Evolutionary conservation across 2,329 filamentous ascomycete genomes (phyloP).

Genomic region (Dothiorella sarmentorum): DNA sequence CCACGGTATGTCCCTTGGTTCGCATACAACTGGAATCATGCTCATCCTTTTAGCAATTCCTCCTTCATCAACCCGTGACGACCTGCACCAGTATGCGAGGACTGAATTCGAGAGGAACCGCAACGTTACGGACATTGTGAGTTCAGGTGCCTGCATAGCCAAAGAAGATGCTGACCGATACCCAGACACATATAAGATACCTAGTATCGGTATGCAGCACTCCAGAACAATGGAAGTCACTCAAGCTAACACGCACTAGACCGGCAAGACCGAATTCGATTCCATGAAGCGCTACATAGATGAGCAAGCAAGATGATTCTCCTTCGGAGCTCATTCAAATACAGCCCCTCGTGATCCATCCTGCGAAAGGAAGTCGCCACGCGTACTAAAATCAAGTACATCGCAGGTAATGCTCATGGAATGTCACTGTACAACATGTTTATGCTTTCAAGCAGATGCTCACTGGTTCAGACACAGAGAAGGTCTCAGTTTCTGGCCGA

Average conservation of each 20-base stretch:
- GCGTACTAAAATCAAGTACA: too few relatives aligned
- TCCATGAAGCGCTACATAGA: slow-evolving; percentile 45
- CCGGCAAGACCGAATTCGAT: slow-evolving; percentile 51
- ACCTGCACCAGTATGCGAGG: slow-evolving; percentile 48
- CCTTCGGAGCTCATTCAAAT: too few relatives aligned
- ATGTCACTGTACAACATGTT: too few relatives aligned
- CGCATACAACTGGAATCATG: neutral
- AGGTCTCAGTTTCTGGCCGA: too few relatives aligned
- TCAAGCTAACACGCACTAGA: slow-evolving; percentile 26
- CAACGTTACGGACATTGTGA: slow-evolving; percentile 46
- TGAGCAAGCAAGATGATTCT: slow-evolving; percentile 26
- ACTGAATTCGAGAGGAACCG: slow-evolving; percentile 48
- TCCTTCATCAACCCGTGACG: slow-evolving; percentile 34
- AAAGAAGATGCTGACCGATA: slow-evolving; percentile 20
- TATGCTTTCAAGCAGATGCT: too few relatives aligned
- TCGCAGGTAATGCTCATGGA: too few relatives aligned
- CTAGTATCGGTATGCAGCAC: slow-evolving; percentile 40
- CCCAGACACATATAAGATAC: slow-evolving; percentile 46
- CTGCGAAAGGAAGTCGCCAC: neutral
- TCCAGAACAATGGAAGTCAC: neutral
- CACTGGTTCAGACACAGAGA: too few relatives aligned
- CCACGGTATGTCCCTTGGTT: slow-evolving; percentile 26
- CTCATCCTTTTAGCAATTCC: slow-evolving; percentile 31
- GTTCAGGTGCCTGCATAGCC: slow-evolving; percentile 16
- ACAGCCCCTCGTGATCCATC: too few relatives aligned